Conservation (phyloP, 2,329 filamentous ascomycete genomes). For the Periconia sp. region DNA sequence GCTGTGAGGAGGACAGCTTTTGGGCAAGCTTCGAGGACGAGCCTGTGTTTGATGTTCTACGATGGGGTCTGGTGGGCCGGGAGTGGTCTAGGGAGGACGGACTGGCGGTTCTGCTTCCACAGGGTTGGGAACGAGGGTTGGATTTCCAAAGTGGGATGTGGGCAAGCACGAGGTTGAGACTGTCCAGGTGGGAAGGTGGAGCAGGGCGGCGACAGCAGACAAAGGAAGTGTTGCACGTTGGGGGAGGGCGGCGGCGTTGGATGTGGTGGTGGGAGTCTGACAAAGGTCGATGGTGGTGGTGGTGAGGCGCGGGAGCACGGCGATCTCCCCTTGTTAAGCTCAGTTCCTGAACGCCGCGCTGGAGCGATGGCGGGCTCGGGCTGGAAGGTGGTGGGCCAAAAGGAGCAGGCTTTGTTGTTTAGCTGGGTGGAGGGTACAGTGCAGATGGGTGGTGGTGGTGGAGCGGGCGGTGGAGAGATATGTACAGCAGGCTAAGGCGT, state of each 20-base stretch:
- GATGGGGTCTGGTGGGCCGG: constrained; percentile 15
- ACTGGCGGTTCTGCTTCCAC: constrained; percentile 24
- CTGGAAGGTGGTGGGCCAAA: constrained; percentile 47
- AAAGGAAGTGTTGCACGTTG: constrained; percentile 32
- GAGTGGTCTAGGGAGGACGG: constrained; percentile 26
- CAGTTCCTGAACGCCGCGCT: constrained; percentile 47
- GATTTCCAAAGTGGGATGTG: constrained; percentile 25
- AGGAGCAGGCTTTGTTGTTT: constrained; percentile 31
- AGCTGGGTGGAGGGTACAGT: constrained; percentile 36
- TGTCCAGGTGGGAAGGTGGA: constrained; percentile 21
- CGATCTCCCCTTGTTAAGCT: constrained; percentile 55
- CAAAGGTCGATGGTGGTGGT: constrained; percentile 37
- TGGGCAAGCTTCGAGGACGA: constrained; percentile 33
- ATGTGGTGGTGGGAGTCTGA: constrained; percentile 17
- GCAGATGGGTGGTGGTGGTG: too few relatives aligned
- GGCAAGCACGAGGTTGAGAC: constrained; percentile 22
- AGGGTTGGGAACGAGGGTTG: constrained; percentile 25
- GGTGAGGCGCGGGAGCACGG: constrained; percentile 43
- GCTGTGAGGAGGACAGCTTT: constrained; percentile 39
- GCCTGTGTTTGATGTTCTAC: constrained; percentile 30
- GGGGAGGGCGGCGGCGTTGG: constrained; percentile 11
- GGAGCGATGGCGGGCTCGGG: constrained; percentile 49
- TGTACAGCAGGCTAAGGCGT: constrained; percentile 46
- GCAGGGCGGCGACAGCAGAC: constrained; percentile 19
- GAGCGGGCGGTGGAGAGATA: constrained; percentile 40